Conservation (phyloP, 2,329 filamentous ascomycete species). For the Fusarium sp. region DNA sequence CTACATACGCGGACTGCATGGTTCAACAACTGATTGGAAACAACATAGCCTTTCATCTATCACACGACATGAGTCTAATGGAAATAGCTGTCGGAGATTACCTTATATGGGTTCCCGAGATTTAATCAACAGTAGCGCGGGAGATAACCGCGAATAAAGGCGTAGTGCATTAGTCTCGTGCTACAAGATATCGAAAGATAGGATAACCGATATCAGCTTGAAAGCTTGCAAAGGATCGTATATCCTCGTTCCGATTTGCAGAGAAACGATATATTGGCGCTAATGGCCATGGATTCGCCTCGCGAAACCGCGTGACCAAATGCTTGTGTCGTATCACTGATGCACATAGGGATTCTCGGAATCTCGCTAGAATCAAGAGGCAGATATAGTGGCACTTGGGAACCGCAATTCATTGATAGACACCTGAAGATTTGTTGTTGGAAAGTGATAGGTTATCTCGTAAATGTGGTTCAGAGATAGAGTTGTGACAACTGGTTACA, state of each 20-base stretch:
- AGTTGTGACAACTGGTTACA: constrained; percentile 9
- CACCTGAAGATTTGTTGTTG: too few species aligned
- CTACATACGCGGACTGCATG: accelerated
- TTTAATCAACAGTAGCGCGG: not conserved
- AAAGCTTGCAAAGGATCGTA: not conserved
- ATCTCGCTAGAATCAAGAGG: not conserved
- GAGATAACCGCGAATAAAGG: constrained; percentile 5
- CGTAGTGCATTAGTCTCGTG: constrained; percentile 16
- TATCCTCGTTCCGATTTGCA: not conserved
- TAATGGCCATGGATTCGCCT: not conserved
- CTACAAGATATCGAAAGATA: constrained; percentile 7
- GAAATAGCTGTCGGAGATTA: not conserved
- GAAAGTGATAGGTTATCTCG: not conserved
- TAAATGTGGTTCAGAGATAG: not conserved
- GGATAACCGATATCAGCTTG: not conserved
- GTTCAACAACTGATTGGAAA: too few species aligned
- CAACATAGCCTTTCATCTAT: too few species aligned
- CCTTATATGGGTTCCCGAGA: constrained; percentile 6
- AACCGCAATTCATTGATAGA: not conserved
- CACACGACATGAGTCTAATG: not conserved
- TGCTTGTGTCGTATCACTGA: not conserved
- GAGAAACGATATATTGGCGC: not conserved
- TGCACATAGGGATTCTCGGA: not conserved
- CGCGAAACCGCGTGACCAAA: not conserved
- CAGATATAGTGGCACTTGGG: not conserved